Conservation (phyloP, 306 rosid genomes). For the Prunus mume region DNA sequence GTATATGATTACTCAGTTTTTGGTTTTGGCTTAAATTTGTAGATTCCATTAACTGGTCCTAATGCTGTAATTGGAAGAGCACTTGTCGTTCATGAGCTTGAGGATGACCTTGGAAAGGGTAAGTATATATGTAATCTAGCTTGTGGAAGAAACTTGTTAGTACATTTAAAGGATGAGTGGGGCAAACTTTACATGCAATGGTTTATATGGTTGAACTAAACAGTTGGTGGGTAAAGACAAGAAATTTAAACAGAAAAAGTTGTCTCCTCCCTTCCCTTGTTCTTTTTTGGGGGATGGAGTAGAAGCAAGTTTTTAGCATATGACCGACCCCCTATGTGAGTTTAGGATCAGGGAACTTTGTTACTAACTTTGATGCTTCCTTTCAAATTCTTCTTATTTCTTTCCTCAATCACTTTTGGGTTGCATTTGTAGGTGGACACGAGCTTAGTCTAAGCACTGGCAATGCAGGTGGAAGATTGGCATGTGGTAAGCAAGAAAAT, state of each 20-base stretch:
- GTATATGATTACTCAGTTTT: constrained; percentile 9
- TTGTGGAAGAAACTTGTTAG: neutral
- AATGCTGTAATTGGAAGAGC: constrained; percentile 83
- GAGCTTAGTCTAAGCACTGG: constrained; percentile 85
- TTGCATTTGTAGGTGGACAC: constrained; percentile 68
- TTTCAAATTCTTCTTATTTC: constrained; percentile 10
- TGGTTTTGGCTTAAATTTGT: constrained; percentile 19
- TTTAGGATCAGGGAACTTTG: neutral
- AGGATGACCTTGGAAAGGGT: constrained; percentile 92
- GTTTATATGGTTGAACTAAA: neutral
- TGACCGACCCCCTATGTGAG: neutral
- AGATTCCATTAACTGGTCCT: constrained; percentile 77
- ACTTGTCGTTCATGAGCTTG: constrained; percentile 80
- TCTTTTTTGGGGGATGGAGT: neutral
- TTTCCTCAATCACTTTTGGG: constrained; percentile 20
- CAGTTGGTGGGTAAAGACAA: neutral
- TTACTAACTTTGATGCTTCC: neutral
- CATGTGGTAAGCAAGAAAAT: constrained; percentile 65
- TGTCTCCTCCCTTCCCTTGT: neutral
- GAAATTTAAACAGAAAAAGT: neutral
- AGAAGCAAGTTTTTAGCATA: neutral
- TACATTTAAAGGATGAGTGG: neutral
- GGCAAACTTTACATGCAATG: neutral
- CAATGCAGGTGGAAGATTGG: constrained; percentile 94
- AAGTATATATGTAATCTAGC: constrained; percentile 20